Percentiles rank a stretch among this genome's conserved stretches.
phyloP scores from a whole-genome alignment of 108 stramenopile genomes.

The Skeletonema marinoi region DNA sequence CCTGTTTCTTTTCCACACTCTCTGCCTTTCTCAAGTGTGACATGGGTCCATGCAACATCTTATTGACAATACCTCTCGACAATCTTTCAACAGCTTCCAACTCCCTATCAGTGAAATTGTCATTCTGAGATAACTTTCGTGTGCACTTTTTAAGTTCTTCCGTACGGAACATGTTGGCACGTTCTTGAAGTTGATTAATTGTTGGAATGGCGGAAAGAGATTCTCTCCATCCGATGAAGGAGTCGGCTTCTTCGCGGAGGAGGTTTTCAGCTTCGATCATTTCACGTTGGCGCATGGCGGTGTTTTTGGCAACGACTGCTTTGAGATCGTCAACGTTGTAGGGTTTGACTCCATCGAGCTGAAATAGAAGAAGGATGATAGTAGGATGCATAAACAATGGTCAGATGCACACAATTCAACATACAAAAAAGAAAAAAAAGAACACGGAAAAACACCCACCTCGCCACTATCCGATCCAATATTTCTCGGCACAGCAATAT shows the following conservation, averaged over 20 bases:
- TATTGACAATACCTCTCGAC: slow-evolving; percentile 96
- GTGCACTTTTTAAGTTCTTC: slow-evolving; percentile 93
- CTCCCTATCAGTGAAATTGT: slow-evolving; percentile 89
- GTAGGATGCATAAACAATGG: not conserved
- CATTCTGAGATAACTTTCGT: slow-evolving; percentile 80
- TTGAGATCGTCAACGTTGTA: slow-evolving; percentile 99
- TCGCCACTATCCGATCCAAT: slow-evolving; percentile 87
- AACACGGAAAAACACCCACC: slow-evolving; percentile 34
- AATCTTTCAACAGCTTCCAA: slow-evolving; percentile 95
- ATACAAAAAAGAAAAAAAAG: slow-evolving; percentile 1
- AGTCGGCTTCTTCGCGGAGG: slow-evolving; percentile 83
- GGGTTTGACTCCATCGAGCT: slow-evolving; percentile 81
- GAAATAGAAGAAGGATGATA: not conserved
- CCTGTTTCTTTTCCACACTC: slow-evolving; percentile 85
- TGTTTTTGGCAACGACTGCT: slow-evolving; percentile 97
- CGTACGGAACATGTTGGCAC: slow-evolving; percentile 91
- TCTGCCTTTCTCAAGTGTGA: slow-evolving; percentile 89
- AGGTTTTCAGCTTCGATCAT: slow-evolving; percentile 97
- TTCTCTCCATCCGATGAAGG: slow-evolving; percentile 92
- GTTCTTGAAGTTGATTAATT: slow-evolving; percentile 94
- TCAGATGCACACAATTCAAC: not conserved
- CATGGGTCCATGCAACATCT: slow-evolving; percentile 98
- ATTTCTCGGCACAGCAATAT: slow-evolving; percentile 99
- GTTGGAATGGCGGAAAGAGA: slow-evolving; percentile 95
- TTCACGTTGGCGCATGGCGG: slow-evolving; percentile 95